Evolutionary conservation across 306 rosid genomes (phyloP).

Genomic region (Cucurbita pepo): DNA sequence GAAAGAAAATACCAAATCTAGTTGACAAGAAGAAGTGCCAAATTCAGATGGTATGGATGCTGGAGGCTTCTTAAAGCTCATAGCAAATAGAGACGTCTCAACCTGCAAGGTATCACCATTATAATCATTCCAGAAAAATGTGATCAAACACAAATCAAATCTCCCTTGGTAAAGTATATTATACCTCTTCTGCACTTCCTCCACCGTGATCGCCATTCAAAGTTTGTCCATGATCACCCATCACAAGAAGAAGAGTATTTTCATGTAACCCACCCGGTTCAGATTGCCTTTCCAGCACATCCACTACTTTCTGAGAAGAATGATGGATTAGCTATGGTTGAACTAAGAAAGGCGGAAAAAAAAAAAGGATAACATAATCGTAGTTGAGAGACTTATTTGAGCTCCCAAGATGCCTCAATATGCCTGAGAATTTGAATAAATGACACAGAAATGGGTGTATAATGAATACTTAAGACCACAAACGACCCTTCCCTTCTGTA

Average conservation of each 20-base stretch:
- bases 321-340: slow-evolving; percentile 9
- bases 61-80: slow-evolving; percentile 56
- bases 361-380: neutral
- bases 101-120: slow-evolving; percentile 37
- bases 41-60: slow-evolving; percentile 30
- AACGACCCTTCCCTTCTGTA: neutral
- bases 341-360: neutral
- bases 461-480: neutral
- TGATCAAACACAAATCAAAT: neutral
- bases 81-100: slow-evolving; percentile 78
- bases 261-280: slow-evolving; percentile 73
- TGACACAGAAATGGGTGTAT: neutral
- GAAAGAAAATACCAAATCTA: slow-evolving; percentile 42
- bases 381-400: neutral
- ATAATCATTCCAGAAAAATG: neutral
- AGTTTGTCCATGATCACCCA: slow-evolving; percentile 99
- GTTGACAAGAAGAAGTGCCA: slow-evolving; percentile 36
- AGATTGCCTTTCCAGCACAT: slow-evolving; percentile 56
- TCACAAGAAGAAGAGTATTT: slow-evolving; percentile 80
- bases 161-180: slow-evolving; percentile 4
- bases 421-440: neutral
- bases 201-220: slow-evolving; percentile 99
- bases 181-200: slow-evolving; percentile 89
- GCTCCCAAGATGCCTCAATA: neutral
- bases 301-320: slow-evolving; percentile 64